Evolutionary conservation across 495 filamentous ascomycete genomes (phyloP).

Genomic region (Venustampulla echinocandica): DNA sequence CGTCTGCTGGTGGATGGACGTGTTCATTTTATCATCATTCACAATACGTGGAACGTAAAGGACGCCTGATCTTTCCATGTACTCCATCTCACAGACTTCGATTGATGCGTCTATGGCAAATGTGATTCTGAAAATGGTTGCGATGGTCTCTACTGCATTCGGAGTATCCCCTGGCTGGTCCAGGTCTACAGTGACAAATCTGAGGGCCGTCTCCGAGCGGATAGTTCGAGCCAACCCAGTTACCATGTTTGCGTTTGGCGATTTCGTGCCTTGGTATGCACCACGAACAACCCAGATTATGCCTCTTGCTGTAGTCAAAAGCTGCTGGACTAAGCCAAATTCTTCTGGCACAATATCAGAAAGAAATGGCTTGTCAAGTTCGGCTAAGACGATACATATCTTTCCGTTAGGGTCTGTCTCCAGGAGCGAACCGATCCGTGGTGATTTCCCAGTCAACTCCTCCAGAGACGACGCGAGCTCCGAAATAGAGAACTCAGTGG

Average conservation of each 20-base stretch:
- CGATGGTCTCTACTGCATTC: conserved; percentile 3
- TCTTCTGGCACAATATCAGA: conserved; percentile 16
- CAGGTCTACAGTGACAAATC: conserved; percentile 16
- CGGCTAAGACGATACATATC: conserved; percentile 22
- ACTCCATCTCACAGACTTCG: conserved; percentile 8
- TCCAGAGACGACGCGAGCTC: background rate
- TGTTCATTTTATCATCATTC: conserved; percentile 29
- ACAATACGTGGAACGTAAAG: conserved; percentile 24
- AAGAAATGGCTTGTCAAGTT: conserved; percentile 11
- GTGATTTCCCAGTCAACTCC: background rate
- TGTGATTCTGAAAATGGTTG: conserved; percentile 5
- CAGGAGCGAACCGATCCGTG: background rate
- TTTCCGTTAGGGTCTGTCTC: conserved; percentile 3
- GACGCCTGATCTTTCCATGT: conserved; percentile 1
- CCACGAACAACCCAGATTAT: conserved; percentile 24
- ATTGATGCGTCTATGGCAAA: conserved; percentile 6
- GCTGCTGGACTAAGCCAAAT: conserved; percentile 29
- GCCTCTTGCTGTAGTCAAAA: conserved; percentile 28
- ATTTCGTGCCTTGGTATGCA: conserved; percentile 14
- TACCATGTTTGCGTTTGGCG: conserved; percentile 21
- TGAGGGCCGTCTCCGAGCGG: conserved; percentile 28
- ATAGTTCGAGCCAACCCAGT: conserved; percentile 30
- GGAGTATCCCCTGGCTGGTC: conserved; percentile 3
- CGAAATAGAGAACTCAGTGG: background rate
- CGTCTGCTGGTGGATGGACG: conserved; percentile 10